These are phyloP conservation scores for Mytilinidion resinicola DNA, from an alignment of 495 filamentous ascomycete species.

Conservation along the genomic window DNA sequence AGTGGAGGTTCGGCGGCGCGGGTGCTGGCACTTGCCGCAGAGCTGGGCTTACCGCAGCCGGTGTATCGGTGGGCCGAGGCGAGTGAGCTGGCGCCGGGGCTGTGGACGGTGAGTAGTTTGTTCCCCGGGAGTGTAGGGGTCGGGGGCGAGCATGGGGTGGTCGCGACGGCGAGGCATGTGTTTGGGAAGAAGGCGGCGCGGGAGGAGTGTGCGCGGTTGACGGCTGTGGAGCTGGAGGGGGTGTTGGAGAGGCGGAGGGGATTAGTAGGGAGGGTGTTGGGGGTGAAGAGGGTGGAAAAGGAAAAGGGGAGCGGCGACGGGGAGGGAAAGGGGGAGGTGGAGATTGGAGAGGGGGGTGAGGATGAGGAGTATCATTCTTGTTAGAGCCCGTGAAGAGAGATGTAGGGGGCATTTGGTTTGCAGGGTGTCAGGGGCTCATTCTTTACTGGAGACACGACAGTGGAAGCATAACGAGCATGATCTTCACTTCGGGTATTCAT, in stretches of 20 bases:
- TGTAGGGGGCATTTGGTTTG: not conserved
- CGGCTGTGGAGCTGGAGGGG: constrained; percentile 33
- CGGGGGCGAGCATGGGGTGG: constrained; percentile 35
- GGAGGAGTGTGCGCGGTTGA: constrained; percentile 39
- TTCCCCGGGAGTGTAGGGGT: constrained; percentile 8
- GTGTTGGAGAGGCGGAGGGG: constrained; percentile 27
- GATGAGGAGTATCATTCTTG: not conserved
- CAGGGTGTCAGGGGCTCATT: no score
- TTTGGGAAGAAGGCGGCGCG: constrained; percentile 46
- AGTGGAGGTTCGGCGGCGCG: not conserved
- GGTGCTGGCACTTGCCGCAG: not conserved
- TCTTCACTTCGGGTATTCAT: no score
- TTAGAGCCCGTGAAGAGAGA: not conserved
- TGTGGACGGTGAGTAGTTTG: constrained; percentile 24
- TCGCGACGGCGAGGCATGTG: constrained; percentile 28
- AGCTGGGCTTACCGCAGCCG: not conserved
- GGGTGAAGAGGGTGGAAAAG: no score
- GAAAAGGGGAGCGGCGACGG: not conserved
- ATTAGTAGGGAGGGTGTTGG: constrained; percentile 5
- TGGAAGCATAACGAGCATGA: no score
- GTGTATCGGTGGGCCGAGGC: not conserved
- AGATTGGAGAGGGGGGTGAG: not conserved
- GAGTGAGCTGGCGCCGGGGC: constrained; percentile 10
- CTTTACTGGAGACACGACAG: no score
- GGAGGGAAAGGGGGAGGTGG: not conserved